A percentile compares a stretch with the other conserved stretches of the same genome.
These are phyloP conservation scores for Microsporum canis DNA, from an alignment of 2,329 filamentous ascomycete species.

Conservation along the genomic window DNA sequence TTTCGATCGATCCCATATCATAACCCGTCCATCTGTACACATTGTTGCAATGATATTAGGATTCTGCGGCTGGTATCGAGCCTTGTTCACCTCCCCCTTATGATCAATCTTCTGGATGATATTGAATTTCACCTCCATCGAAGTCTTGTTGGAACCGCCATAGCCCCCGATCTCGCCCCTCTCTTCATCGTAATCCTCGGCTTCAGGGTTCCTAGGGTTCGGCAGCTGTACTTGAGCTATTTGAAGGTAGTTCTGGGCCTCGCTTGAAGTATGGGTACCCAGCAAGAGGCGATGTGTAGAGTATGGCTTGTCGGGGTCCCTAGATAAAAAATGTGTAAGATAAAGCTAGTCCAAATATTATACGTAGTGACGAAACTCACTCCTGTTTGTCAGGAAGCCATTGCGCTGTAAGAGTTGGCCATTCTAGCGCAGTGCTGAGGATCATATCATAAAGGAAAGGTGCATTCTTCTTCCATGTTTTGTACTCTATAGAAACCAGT, in stretches of 20 bases:
- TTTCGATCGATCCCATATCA: slow-evolving; percentile 94
- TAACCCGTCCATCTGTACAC: slow-evolving; percentile 72
- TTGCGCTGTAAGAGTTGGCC: slow-evolving; percentile 93
- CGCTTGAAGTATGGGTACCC: slow-evolving; percentile 85
- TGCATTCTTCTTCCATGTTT: slow-evolving; percentile 99
- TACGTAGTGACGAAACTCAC: slow-evolving; percentile 28
- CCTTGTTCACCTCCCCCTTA: slow-evolving; percentile 95
- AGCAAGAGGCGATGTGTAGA: slow-evolving; percentile 80
- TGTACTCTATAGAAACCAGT: slow-evolving; percentile 59
- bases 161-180: slow-evolving; percentile 90
- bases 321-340: slow-evolving; percentile 20
- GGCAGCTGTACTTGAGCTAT: slow-evolving; percentile 91
- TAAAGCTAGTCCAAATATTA: not conserved
- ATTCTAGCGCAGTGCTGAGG: slow-evolving; percentile 84
- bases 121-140: slow-evolving; percentile 67
- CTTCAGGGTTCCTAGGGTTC: slow-evolving; percentile 56
- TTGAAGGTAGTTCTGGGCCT: slow-evolving; percentile 80
- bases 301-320: slow-evolving; percentile 72
- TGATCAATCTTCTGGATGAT: slow-evolving; percentile 95
- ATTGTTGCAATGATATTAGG: slow-evolving; percentile 92
- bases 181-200: slow-evolving; percentile 80
- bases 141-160: slow-evolving; percentile 56
- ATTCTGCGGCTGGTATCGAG: slow-evolving; percentile 93
- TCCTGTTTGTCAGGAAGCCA: slow-evolving; percentile 95
- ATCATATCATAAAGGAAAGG: slow-evolving; percentile 98